Conservation (phyloP, 2,329 filamentous ascomycete species). For the Penicillium oxalicum region DNA sequence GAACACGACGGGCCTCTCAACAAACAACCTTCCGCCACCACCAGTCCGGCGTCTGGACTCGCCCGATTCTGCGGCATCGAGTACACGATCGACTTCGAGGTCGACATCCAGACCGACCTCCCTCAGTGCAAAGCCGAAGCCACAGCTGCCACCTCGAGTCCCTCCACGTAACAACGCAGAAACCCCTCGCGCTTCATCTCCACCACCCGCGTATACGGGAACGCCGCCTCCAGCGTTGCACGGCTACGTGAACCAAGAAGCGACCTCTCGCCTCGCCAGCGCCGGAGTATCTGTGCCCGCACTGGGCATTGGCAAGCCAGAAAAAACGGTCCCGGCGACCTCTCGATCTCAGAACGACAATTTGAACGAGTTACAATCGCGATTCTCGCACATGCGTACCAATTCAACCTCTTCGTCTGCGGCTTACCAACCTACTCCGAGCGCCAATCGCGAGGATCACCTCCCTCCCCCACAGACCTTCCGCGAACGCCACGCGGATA, state of each 20-base stretch:
- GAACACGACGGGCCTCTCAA: slow-evolving; percentile 66
- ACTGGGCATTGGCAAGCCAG: slow-evolving; percentile 59
- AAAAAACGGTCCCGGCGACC: slow-evolving; percentile 23
- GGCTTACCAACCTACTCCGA: slow-evolving; percentile 47
- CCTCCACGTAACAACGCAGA: slow-evolving; percentile 60
- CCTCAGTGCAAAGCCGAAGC: slow-evolving; percentile 39
- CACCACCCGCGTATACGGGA: slow-evolving; percentile 45
- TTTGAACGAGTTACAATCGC: slow-evolving; percentile 61
- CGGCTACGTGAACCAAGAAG: slow-evolving; percentile 51
- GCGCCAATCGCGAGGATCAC: slow-evolving; percentile 48
- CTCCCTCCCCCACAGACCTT: slow-evolving; percentile 55
- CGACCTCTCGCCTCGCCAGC: slow-evolving; percentile 60
- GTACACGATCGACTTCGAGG: neutral
- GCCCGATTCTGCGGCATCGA: slow-evolving; percentile 22
- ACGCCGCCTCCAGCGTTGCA: slow-evolving; percentile 29
- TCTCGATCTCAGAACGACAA: slow-evolving; percentile 33
- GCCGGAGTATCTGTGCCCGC: slow-evolving; percentile 74
- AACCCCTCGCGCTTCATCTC: slow-evolving; percentile 38
- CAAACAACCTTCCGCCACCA: slow-evolving; percentile 63
- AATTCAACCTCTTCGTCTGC: slow-evolving; percentile 24
- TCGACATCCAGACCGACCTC: neutral
- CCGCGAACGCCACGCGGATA: slow-evolving; percentile 58
- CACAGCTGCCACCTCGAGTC: slow-evolving; percentile 59
- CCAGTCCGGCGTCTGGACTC: slow-evolving; percentile 49
- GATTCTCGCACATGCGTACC: slow-evolving; percentile 54